A percentile compares a stretch with the other conserved stretches of the same genome.
Conservation (phyloP, 768 basidiomycete species). For the Suillus clintonianus region DNA sequence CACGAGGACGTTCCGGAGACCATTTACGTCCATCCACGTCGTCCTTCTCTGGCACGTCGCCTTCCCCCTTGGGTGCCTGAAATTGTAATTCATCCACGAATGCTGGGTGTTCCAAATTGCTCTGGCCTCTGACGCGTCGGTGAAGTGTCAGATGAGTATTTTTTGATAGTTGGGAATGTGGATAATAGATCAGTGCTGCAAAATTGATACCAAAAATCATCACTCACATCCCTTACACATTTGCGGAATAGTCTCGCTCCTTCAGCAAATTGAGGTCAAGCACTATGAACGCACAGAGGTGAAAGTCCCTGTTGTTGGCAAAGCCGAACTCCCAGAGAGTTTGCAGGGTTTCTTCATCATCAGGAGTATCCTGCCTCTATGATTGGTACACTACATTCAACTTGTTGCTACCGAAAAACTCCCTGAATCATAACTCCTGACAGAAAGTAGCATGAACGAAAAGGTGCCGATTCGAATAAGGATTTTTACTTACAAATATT, state of each 20-base stretch:
- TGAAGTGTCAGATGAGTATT: not conserved
- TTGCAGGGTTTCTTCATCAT: no score
- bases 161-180: not conserved
- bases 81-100: no score
- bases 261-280: not conserved
- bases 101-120: no score
- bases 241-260: not conserved
- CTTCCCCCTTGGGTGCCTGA: not conserved
- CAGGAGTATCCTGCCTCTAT: no score
- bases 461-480: not conserved
- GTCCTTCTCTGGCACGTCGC: no score
- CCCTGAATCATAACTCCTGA: not conserved
- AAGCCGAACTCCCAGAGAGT: no score
- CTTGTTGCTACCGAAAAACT: not conserved
- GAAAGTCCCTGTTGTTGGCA: not conserved
- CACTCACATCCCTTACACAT: no score
- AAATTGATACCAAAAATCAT: no score
- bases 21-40: not conserved
- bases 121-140: not conserved
- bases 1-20: not conserved
- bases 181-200: not conserved
- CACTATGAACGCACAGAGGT: not conserved
- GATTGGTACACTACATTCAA: not conserved
- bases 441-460: not conserved
- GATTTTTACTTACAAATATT: not conserved